Evolutionary conservation across 1,139 yeast genomes (phyloP).

Genomic region (Candida sanyaensis): DNA sequence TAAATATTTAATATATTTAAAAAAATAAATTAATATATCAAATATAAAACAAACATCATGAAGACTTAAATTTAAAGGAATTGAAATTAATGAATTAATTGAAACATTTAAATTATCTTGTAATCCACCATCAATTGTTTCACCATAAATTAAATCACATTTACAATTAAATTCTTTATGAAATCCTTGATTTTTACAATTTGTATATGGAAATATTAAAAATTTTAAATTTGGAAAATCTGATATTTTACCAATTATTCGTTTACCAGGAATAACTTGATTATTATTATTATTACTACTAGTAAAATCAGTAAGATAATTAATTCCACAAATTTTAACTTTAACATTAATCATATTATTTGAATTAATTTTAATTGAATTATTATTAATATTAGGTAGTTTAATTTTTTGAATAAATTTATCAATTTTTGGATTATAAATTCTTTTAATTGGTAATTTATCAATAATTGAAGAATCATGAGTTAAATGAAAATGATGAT

Average conservation of each 20-base stretch:
- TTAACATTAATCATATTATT: constrained; percentile 26
- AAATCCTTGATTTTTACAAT: constrained; percentile 10
- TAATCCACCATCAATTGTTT: constrained; percentile 41
- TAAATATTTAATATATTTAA: constrained; percentile 18
- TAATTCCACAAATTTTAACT: constrained; percentile 34
- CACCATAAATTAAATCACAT: constrained; percentile 32
- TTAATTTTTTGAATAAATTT: constrained; percentile 30
- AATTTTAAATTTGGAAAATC: constrained; percentile 21
- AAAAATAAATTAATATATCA: constrained; percentile 41
- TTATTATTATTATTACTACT: background rate
- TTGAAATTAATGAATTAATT: constrained; percentile 23
- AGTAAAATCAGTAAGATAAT: constrained; percentile 27
- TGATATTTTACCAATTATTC: constrained; percentile 11
- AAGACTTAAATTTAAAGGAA: constrained; percentile 34
- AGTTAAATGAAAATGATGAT: background rate
- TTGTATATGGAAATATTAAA: constrained; percentile 39
- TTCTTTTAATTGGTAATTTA: constrained; percentile 31
- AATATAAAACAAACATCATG: constrained; percentile 40
- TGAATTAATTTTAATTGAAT: constrained; percentile 9
- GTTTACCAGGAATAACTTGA: constrained; percentile 14
- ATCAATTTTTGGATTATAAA: constrained; percentile 23
- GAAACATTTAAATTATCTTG: constrained; percentile 40
- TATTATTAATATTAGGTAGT: constrained; percentile 24
- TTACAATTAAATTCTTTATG: constrained; percentile 19
- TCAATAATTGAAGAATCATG: background rate